Conservation (phyloP, 2,329 filamentous ascomycete genomes). For the Colletotrichum sansevieriae region DNA sequence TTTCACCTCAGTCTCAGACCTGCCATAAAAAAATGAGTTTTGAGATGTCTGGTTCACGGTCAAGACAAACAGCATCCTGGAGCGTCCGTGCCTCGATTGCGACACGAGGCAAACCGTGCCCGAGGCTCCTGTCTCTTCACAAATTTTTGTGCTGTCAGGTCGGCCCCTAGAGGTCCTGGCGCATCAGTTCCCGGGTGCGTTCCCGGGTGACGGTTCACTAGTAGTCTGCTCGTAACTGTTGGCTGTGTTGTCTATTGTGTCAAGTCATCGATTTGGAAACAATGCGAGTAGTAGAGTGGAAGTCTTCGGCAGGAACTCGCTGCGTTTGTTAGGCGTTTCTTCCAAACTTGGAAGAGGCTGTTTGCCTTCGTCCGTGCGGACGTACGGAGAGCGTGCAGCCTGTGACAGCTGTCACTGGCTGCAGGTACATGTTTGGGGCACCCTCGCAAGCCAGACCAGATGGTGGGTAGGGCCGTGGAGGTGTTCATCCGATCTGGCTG, state of each 20-base stretch:
- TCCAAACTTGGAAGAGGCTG: not conserved
- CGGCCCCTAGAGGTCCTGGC: constrained; percentile 17
- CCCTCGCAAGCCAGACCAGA: not conserved
- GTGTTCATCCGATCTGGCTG: constrained; percentile 17
- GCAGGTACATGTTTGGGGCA: constrained; percentile 1
- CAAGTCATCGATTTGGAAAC: no score
- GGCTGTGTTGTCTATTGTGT: no score
- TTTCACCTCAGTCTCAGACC: constrained; percentile 27
- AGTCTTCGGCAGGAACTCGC: no score
- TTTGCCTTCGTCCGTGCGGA: not conserved
- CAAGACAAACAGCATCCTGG: constrained; percentile 6
- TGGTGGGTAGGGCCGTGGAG: constrained; percentile 1
- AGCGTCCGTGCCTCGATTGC: constrained; percentile 16
- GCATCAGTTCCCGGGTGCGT: constrained; percentile 1
- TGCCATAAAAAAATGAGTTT: not conserved
- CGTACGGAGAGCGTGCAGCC: not conserved
- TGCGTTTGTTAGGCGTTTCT: not conserved
- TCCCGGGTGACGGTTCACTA: constrained; percentile 9
- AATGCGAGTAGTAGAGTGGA: no score
- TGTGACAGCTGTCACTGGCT: constrained; percentile 15
- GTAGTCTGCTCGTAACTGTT: not conserved
- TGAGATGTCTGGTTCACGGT: constrained; percentile 12
- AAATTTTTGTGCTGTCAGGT: constrained; percentile 29
- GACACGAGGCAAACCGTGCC: constrained; percentile 28
- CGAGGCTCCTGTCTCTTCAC: constrained; percentile 31